A percentile compares a stretch with the other conserved stretches of the same genome.
Evolutionary conservation across 1,284 basidiomycete genomes (phyloP).

Genomic region (Irpex sp.): DNA sequence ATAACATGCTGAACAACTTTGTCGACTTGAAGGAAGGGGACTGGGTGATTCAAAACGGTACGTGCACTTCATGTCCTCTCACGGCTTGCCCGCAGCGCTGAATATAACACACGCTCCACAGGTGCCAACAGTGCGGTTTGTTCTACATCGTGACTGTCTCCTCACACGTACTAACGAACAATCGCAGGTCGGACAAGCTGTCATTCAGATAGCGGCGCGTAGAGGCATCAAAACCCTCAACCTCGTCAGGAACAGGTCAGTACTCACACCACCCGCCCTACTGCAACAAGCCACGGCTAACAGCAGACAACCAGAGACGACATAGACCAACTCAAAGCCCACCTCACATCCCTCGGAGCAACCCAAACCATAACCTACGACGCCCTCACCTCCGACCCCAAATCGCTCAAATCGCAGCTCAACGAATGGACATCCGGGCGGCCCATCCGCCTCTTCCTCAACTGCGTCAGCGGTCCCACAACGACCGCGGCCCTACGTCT

Average conservation of each 20-base stretch:
- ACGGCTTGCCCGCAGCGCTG: background rate
- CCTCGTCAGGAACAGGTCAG: slow-evolving; percentile 68
- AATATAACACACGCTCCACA: slow-evolving; percentile 2
- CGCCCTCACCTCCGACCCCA: slow-evolving; percentile 49
- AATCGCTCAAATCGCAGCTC: slow-evolving; percentile 44
- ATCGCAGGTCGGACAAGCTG: slow-evolving; percentile 68
- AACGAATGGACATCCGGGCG: slow-evolving; percentile 61
- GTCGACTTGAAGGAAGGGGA: slow-evolving; percentile 59
- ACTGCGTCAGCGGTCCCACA: slow-evolving; percentile 74
- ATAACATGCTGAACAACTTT: slow-evolving; percentile 76
- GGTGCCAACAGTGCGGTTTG: slow-evolving; percentile 75
- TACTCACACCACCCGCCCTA: background rate
- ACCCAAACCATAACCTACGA: slow-evolving; percentile 75
- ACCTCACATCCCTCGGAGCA: slow-evolving; percentile 61
- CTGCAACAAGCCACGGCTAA: background rate
- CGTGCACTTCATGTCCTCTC: background rate
- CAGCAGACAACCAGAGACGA: slow-evolving; percentile 40
- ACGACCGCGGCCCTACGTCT: slow-evolving; percentile 67
- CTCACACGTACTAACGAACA: slow-evolving; percentile 6
- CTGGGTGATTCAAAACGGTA: slow-evolving; percentile 79
- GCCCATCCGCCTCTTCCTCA: slow-evolving; percentile 66
- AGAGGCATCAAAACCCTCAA: slow-evolving; percentile 73
- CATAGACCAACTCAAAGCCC: slow-evolving; percentile 44
- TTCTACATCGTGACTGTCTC: slow-evolving; percentile 9
- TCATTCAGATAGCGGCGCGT: slow-evolving; percentile 76